Base-by-base conservation (phyloP, 257 asterid genomes). In the Fraxinus americana region DNA sequence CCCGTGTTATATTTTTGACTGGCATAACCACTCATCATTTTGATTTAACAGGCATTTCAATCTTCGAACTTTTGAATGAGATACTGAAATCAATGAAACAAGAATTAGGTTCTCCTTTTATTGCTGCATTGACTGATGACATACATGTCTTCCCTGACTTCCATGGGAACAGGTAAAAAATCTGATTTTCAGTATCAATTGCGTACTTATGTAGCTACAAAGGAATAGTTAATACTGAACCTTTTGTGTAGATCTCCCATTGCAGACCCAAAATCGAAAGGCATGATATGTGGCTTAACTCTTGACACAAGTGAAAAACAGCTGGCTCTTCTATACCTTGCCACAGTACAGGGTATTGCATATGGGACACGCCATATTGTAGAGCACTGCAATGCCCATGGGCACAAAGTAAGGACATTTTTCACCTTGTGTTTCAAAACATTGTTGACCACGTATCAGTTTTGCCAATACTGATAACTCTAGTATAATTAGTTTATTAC, bases 181-280 rank as follows among this genome's bases (percentile, higher is more conserved):
- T 54, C 39, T 48, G 73, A 68, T 75, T 43, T 73, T 78, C 39
- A 35, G 61, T 66, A 13, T 41, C 36, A 52, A 5, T 35, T 35
- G 2, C 75, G 39, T 74, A 3, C 43, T 71, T 43, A 19, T 72
- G 54, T 76, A 21, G 41, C 6, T 21, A 52, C 29, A 72, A 11
- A 27, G 77, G 77, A 74, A 77, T 25, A 41, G 34, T 81, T 77
- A 71, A 76, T 41, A 61, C 79, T 82, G 70, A 83, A 61, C 69
- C 83, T 83, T 78, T 86, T 66, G 78, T 82, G 81, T 85, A 95
- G 99, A 87, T 95, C 99, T 76, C 99, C 99, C 29, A 78, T 91
- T 87, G 98, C 99, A 85, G 99, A 95, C 84, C 99, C 99, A 65
- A 77, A 82, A 50, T 92, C 97, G 3, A 95, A 92, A 89, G 99